phyloP scores from a whole-genome alignment of 768 basidiomycete species.

The Mycena alexandri region DNA sequence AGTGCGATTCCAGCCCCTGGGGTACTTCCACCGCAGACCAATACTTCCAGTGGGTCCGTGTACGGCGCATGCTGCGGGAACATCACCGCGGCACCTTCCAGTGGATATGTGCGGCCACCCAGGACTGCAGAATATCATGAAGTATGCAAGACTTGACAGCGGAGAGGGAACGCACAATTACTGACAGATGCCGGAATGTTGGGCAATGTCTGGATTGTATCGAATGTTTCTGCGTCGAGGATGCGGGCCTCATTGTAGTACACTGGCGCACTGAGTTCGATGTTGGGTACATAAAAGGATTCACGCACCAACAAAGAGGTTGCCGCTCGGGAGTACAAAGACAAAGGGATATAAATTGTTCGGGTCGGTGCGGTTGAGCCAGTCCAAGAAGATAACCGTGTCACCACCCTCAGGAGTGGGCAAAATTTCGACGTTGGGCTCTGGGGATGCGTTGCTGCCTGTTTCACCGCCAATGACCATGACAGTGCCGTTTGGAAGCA shows the following conservation, averaged over 20 bases:
- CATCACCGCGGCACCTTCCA: constrained; percentile 78
- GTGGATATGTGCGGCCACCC: constrained; percentile 83
- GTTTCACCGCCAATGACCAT: constrained; percentile 68
- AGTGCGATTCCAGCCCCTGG: constrained; percentile 61
- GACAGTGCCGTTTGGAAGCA: constrained; percentile 80
- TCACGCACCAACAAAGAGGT: constrained; percentile 76
- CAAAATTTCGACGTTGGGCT: constrained; percentile 79
- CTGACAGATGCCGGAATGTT: constrained; percentile 83
- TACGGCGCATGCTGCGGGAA: constrained; percentile 81
- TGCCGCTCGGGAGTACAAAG: constrained; percentile 75
- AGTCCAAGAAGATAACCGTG: constrained; percentile 73
- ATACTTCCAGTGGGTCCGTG: constrained; percentile 74
- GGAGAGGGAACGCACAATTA: too few species aligned
- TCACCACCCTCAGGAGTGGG: constrained; percentile 75
- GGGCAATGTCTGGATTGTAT: constrained; percentile 69
- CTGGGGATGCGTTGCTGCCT: constrained; percentile 74
- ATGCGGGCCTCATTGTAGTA: constrained; percentile 89
- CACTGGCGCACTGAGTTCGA: too few species aligned
- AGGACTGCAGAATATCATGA: too few species aligned
- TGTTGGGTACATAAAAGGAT: too few species aligned
- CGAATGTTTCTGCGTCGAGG: constrained; percentile 74
- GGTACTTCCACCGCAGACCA: constrained; percentile 85
- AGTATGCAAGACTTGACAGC: too few species aligned
- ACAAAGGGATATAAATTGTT: constrained; percentile 87
- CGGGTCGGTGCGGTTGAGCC: constrained; percentile 79